A percentile compares a stretch with the other conserved stretches of the same genome.
Evolutionary conservation across 2,329 filamentous ascomycete species (phyloP).

Genomic region (Pseudocercospora macadamiae): DNA sequence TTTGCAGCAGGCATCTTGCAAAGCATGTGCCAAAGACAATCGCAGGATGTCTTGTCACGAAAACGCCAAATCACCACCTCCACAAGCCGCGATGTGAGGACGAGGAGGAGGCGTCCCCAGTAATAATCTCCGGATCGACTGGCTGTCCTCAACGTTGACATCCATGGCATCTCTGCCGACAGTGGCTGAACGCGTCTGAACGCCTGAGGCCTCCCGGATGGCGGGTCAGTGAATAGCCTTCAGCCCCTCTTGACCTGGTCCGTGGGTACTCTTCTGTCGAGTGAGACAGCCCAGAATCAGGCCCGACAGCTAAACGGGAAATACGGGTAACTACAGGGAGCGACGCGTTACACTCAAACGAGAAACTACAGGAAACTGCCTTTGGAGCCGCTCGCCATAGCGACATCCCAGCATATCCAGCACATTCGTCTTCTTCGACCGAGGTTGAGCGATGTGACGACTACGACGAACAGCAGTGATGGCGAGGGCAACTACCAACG

Average conservation of each 20-base stretch:
- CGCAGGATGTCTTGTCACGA: neutral
- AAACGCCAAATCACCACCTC: neutral
- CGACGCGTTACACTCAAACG: slow-evolving; percentile 1
- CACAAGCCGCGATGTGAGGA: neutral
- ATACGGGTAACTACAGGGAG: neutral
- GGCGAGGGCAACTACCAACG: too few species aligned
- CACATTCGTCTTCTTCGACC: neutral
- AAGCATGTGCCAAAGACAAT: neutral
- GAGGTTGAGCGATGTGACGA: neutral
- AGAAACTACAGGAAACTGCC: neutral
- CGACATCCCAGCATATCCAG: neutral
- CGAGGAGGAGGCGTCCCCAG: neutral
- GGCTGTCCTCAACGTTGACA: neutral
- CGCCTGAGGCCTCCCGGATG: slow-evolving; percentile 5
- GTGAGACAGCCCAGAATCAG: slow-evolving; percentile 9
- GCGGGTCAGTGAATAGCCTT: slow-evolving; percentile 9
- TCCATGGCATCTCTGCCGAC: slow-evolving; percentile 11
- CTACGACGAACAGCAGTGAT: too few species aligned
- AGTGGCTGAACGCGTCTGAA: slow-evolving; percentile 5
- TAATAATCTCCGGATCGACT: slow-evolving; percentile 9
- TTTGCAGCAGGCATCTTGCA: neutral
- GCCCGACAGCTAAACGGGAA: slow-evolving; percentile 1
- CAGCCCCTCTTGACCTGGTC: slow-evolving; percentile 9
- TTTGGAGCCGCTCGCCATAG: neutral
- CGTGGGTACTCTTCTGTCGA: neutral